Evolutionary conservation across 495 filamentous ascomycete species (phyloP).

Genomic region (Aspergillus sclerotioniger): DNA sequence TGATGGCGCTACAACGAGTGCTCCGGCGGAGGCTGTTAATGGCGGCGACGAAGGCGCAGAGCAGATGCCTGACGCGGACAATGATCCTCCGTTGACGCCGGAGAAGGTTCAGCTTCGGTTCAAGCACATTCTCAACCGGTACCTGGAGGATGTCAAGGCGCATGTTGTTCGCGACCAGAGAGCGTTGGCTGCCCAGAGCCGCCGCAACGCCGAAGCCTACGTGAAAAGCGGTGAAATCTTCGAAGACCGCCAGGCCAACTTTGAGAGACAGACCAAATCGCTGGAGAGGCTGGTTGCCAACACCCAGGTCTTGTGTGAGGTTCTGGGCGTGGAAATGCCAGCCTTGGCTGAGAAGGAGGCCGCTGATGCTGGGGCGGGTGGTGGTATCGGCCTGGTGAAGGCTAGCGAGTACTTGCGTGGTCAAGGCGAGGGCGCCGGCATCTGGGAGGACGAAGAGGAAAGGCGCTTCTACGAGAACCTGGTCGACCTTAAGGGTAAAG

Average conservation of each 20-base stretch:
- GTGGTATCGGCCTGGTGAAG: constrained; percentile 89
- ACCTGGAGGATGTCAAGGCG: constrained; percentile 88
- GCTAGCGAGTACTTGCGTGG: constrained; percentile 89
- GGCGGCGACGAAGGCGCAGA: constrained; percentile 40
- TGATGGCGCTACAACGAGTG: constrained; percentile 67
- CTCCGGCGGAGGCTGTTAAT: constrained; percentile 48
- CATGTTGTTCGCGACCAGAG: constrained; percentile 91
- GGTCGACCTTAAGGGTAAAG: constrained; percentile 91
- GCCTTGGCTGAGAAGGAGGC: constrained; percentile 81
- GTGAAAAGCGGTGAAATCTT: constrained; percentile 99
- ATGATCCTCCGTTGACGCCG: constrained; percentile 70
- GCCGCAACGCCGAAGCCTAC: constrained; percentile 96
- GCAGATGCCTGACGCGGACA: constrained; percentile 28
- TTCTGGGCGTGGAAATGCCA: constrained; percentile 90
- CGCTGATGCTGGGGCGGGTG: constrained; percentile 57
- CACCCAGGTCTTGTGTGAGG: constrained; percentile 87
- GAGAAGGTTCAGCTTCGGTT: constrained; percentile 83
- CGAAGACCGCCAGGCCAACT: constrained; percentile 93
- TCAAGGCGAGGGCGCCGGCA: constrained; percentile 88
- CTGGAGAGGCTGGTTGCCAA: constrained; percentile 89
- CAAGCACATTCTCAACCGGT: constrained; percentile 80
- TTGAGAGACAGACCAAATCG: constrained; percentile 86
- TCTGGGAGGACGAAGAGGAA: constrained; percentile 99
- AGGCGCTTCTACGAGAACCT: constrained; percentile 97
- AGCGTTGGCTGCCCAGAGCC: constrained; percentile 73